Evolutionary conservation across 208 protist species (phyloP).

Genomic region (Acanthamoeba triangularis): DNA sequence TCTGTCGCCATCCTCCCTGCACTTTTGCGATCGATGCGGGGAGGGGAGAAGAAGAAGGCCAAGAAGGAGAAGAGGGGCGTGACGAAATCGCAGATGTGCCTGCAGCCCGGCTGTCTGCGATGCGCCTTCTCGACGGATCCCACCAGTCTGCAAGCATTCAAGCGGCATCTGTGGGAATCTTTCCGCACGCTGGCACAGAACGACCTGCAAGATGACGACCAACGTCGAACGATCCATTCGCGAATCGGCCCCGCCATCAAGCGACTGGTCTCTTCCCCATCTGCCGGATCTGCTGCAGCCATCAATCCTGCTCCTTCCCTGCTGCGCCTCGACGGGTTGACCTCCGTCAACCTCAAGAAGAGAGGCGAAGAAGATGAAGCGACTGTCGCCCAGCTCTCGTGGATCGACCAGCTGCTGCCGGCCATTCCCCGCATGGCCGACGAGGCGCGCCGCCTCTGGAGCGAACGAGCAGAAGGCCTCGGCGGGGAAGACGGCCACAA

Average conservation of each 20-base stretch:
- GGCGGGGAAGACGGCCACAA: not conserved
- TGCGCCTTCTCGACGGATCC: conserved; percentile 26
- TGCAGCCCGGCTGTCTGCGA: conserved; percentile 8
- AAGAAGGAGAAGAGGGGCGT: conserved; percentile 15
- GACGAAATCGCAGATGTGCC: not conserved
- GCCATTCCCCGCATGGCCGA: not conserved
- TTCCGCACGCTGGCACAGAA: not conserved
- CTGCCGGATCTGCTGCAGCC: not conserved
- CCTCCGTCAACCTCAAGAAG: not conserved
- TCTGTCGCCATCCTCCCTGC: not conserved
- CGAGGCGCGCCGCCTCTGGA: not conserved
- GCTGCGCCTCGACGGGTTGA: not conserved
- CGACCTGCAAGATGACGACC: not conserved
- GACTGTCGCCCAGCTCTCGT: not conserved
- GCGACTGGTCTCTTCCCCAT: not conserved
- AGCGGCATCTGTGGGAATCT: not conserved
- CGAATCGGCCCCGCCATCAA: not conserved
- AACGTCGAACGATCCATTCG: not conserved
- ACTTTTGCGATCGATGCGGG: not conserved
- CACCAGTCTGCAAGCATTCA: not conserved
- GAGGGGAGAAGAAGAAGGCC: not conserved
- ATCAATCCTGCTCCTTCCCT: not conserved
- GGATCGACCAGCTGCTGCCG: not conserved
- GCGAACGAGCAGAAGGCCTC: not conserved
- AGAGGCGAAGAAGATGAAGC: not conserved